Conservation (phyloP, 805 yeast species). For the Yarrowia deformans region DNA sequence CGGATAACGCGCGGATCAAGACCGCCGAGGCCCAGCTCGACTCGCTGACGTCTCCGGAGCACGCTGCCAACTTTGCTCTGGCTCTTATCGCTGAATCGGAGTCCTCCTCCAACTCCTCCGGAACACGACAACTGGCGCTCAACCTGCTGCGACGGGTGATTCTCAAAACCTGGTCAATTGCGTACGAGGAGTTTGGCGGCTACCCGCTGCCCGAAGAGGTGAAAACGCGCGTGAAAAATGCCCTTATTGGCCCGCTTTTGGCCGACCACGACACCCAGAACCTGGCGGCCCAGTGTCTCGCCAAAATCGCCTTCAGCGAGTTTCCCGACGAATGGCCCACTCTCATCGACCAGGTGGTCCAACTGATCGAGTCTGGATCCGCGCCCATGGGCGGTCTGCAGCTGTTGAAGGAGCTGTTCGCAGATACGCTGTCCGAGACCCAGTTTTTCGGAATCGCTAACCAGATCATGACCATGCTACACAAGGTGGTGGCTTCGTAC, state of each 20-base stretch:
- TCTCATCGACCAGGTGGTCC: conserved; percentile 55
- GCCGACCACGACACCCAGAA: conserved; percentile 51
- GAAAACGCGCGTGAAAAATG: conserved; percentile 60
- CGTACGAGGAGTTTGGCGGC: conserved; percentile 75
- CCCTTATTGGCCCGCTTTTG: conserved; percentile 58
- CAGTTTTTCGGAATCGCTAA: conserved; percentile 79
- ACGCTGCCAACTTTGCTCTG: conserved; percentile 8
- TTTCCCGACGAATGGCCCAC: conserved; percentile 97
- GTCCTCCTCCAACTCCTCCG: background rate
- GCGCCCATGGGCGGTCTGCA: conserved; percentile 55
- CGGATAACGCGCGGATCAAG: conserved; percentile 35
- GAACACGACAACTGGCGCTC: conserved; percentile 27
- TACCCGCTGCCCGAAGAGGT: conserved; percentile 63
- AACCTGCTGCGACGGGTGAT: conserved; percentile 22
- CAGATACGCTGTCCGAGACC: conserved; percentile 83
- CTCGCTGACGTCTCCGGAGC: conserved; percentile 14
- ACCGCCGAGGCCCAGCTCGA: conserved; percentile 36
- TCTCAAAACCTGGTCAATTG: conserved; percentile 72
- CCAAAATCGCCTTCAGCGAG: conserved; percentile 86
- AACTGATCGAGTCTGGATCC: conserved; percentile 47
- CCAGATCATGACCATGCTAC: conserved; percentile 41
- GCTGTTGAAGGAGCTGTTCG: conserved; percentile 70
- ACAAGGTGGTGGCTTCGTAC: conserved; percentile 16
- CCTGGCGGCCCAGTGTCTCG: conserved; percentile 70
- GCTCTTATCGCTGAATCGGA: conserved; percentile 17